Evolutionary conservation across 331 rosid genomes (phyloP), one percentile per base, ranked within the genome.

Genomic region (Quercus tomentella): DNA sequence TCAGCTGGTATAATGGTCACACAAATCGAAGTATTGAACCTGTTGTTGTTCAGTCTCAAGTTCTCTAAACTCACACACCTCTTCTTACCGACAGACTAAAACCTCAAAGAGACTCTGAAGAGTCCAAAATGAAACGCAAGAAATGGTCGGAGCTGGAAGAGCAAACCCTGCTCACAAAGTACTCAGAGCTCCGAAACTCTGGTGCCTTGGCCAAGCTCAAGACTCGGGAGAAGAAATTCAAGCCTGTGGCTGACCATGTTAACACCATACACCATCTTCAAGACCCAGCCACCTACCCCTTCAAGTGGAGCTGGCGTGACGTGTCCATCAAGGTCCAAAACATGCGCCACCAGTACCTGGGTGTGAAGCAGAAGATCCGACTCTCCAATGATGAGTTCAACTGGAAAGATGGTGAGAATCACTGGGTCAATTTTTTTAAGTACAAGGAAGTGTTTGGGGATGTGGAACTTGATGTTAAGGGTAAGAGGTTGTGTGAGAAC

Each of bases 301-400:
- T 94, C 92, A 87, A 85, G 62, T 94, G 98, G 98, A 89, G 97
- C 0, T 94, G 98, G 98, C 94, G 98, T n/a, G 98, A 94, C 26
- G 97, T 94, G n/a, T 94, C 97, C 9, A 92, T 92, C 87, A 94
- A 94, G 89, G 97, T 94, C 55, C 98, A 94, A 86, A 94, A 94
- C 92, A 94, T 94, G 98, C 95, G 98, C 20, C 97, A 92, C 73
- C 97, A 94, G 88, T 94, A 94, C 80, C 83, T 94, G 63, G 97
- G 98, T 16, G 98, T 94, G 61, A 94, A 92, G 88, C 97, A 91
- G 90, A 94, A 94, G 92, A 94, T 94, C 71, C 91, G 86, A 55
- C 78, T 89, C 62, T 83, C 97, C 41, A 82, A 87, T 56, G 85
- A 91, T 31, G 83, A 84, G 9, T 94, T 92, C 87, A 89, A 91